A percentile compares a stretch with the other conserved stretches of the same genome.
Conservation (phyloP, 1,284 basidiomycete genomes). For the Somion occarium region DNA sequence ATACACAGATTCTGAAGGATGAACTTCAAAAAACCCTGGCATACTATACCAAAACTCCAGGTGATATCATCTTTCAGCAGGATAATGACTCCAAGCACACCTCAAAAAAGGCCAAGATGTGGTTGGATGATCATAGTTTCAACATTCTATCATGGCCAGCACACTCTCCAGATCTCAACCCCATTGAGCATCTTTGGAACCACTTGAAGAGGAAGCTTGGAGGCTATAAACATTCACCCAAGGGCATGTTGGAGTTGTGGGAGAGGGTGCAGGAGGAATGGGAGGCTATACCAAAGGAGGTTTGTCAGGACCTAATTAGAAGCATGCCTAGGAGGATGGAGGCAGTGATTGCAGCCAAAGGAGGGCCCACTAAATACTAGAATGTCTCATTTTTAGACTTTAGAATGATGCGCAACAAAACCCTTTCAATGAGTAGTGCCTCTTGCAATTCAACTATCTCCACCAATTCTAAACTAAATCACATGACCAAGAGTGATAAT, state of each 20-base stretch:
- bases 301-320: too few species aligned
- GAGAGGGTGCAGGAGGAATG: slow-evolving; percentile 9
- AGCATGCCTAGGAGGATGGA: too few species aligned
- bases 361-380: too few species aligned
- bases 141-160: slow-evolving; percentile 30
- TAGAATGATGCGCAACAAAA: too few species aligned
- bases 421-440: too few species aligned
- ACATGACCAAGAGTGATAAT: too few species aligned
- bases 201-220: slow-evolving; percentile 3
- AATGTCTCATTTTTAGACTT: too few species aligned
- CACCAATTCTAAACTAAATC: too few species aligned
- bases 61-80: slow-evolving; percentile 25
- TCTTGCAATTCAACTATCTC: too few species aligned
- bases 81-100: slow-evolving; percentile 36
- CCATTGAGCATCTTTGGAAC: slow-evolving; percentile 9
- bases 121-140: slow-evolving; percentile 30
- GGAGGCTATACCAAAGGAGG: too few species aligned
- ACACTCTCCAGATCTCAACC: slow-evolving; percentile 34
- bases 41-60: slow-evolving; percentile 13
- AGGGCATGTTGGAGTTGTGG: slow-evolving; percentile 8
- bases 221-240: background rate
- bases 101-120: slow-evolving; percentile 20
- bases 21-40: slow-evolving; percentile 22
- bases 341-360: too few species aligned
- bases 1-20: slow-evolving; percentile 24